Conservation (phyloP, 768 basidiomycete species). For the Podaxis carcinomalis region DNA sequence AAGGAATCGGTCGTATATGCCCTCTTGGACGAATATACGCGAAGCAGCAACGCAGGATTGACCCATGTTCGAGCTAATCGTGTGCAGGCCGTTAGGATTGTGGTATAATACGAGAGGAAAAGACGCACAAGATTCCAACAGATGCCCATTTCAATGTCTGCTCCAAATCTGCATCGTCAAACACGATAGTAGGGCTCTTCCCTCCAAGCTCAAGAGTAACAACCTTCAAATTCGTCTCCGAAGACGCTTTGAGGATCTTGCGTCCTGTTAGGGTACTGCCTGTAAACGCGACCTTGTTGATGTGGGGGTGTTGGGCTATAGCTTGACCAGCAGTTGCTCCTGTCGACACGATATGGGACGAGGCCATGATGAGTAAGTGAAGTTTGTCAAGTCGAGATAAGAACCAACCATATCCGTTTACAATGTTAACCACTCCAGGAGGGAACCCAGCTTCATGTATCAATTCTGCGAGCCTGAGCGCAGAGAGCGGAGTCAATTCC, state of each 20-base stretch:
- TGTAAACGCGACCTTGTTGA: constrained; percentile 77
- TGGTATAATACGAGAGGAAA: not conserved
- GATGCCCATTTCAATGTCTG: constrained; percentile 65
- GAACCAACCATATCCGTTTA: constrained; percentile 26
- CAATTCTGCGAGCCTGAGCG: constrained; percentile 46
- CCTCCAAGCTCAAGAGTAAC: constrained; percentile 74
- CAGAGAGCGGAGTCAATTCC: constrained; percentile 69
- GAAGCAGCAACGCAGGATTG: constrained; percentile 84
- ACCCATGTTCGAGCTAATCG: constrained; percentile 33
- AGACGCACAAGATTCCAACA: constrained; percentile 54
- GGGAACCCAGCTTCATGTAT: constrained; percentile 72
- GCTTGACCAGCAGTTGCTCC: constrained; percentile 60
- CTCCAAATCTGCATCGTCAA: constrained; percentile 60
- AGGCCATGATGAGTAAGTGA: not conserved
- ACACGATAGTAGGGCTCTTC: constrained; percentile 60
- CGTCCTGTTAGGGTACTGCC: constrained; percentile 72
- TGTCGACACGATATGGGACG: not conserved
- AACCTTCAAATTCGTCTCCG: constrained; percentile 70
- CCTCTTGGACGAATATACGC: constrained; percentile 75
- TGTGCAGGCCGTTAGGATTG: not conserved
- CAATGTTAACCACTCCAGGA: constrained; percentile 70
- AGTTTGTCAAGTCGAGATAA: not conserved
- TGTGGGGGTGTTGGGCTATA: constrained; percentile 59
- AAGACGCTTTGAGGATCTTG: constrained; percentile 65
- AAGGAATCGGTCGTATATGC: constrained; percentile 78